phyloP scores from a whole-genome alignment of 352 stramenopile genomes.

The Phytophthora parvispora region DNA sequence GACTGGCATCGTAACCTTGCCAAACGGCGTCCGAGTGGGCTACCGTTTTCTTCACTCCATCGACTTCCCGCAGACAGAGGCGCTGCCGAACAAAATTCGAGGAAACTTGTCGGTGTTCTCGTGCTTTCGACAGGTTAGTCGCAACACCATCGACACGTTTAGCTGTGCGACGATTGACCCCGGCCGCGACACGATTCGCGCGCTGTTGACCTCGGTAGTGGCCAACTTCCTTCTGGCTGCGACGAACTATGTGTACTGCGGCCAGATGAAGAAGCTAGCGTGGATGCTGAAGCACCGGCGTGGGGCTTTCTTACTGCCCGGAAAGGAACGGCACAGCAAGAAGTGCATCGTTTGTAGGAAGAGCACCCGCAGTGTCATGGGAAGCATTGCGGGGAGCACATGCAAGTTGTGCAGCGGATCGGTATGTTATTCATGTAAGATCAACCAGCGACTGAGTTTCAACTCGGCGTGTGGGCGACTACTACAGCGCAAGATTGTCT shows the following conservation, averaged over 20 bases:
- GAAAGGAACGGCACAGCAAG: background rate
- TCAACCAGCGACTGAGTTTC: constrained; percentile 48
- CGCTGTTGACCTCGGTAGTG: constrained; percentile 25
- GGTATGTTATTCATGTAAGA: constrained; percentile 45
- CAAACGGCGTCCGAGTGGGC: background rate
- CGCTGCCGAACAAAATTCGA: constrained; percentile 36
- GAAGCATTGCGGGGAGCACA: constrained; percentile 20
- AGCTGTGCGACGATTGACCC: constrained; percentile 31
- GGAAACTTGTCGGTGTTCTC: constrained; percentile 46
- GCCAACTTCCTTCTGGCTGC: constrained; percentile 40
- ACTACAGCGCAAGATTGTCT: constrained; percentile 41
- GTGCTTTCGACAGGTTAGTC: constrained; percentile 45
- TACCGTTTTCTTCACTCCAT: constrained; percentile 28
- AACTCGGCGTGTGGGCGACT: constrained; percentile 31
- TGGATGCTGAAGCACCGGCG: constrained; percentile 40
- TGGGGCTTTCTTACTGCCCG: constrained; percentile 2
- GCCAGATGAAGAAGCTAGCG: constrained; percentile 62
- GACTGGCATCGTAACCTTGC: background rate
- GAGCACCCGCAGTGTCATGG: constrained; percentile 23
- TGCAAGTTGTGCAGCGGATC: constrained; percentile 36
- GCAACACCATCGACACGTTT: constrained; percentile 48
- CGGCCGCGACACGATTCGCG: constrained; percentile 35
- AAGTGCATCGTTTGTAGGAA: constrained; percentile 37
- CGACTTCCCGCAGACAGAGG: constrained; percentile 40
- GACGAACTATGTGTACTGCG: constrained; percentile 50